These are phyloP conservation scores for Irpex sp. DNA, from an alignment of 1,284 basidiomycete genomes.

Conservation along the genomic window DNA sequence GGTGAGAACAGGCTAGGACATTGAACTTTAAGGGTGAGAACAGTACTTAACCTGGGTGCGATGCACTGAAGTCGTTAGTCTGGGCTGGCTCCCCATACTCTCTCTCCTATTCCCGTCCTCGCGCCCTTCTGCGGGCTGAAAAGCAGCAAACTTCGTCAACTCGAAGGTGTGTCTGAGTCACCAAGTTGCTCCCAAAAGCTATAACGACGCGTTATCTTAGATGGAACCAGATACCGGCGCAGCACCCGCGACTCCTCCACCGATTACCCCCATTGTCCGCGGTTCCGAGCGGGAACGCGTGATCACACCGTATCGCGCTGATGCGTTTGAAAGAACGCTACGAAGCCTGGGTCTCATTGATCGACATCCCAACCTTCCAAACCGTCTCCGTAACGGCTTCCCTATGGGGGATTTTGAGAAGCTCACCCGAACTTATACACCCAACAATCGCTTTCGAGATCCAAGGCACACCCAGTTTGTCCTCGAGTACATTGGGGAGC, in stretches of 20 bases:
- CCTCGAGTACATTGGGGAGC: neutral
- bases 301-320: neutral
- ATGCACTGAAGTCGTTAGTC: too few species aligned
- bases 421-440: neutral
- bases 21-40: too few species aligned
- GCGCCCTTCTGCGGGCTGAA: too few species aligned
- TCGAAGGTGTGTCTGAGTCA: too few species aligned
- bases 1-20: too few species aligned
- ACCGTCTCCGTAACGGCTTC: neutral
- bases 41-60: too few species aligned
- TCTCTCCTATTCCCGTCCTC: too few species aligned
- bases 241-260: neutral
- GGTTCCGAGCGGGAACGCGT: neutral
- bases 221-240: neutral
- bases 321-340: neutral
- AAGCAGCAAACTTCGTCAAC: too few species aligned
- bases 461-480: neutral
- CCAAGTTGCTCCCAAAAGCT: too few species aligned
- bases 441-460: neutral
- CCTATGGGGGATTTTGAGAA: neutral
- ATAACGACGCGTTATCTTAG: too few species aligned
- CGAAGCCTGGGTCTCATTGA: neutral
- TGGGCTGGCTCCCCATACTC: too few species aligned
- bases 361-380: neutral
- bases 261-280: neutral